Base-by-base conservation (phyloP, 2,329 filamentous ascomycete genomes). In the Pseudocercospora fijiensis region DNA sequence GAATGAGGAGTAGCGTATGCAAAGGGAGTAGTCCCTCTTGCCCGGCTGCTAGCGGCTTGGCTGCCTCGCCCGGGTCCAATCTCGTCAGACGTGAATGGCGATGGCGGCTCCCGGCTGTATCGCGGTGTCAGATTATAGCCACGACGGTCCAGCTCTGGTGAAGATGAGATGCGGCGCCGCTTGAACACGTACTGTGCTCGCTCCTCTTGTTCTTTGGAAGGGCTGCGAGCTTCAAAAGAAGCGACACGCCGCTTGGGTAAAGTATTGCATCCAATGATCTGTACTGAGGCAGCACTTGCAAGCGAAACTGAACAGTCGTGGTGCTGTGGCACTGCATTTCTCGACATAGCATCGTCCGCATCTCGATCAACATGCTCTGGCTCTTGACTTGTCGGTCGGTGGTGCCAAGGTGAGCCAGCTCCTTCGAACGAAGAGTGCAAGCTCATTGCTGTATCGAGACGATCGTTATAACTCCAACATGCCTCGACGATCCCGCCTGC, bases 1-100 rank as follows among this genome's bases (percentile, higher is more conserved):
- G 89, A 92, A 72, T 88, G 83, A 0, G 90, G 90, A 0, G 90
- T 93, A 2, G 89, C 88, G 71, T 92, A 92, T n/a, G 86, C 87
- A 67, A 87, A 87, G 1, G 82, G 82, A 0, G 88, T 89, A 0
- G 84, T 86, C 30, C 70, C 74, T 51, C 73, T 62, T 72, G 70
- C 74, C 69, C 58, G 75, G 75, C 51, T 80, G 77, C 60, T 74
- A 78, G 70, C 77, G 84, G 55, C 77, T 60, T 72, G 69, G 28
- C 67, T 67, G 45, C 65, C 62, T 11, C 67, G 62, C 13, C 41
- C 47, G 5, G 75, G 66, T 8, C 69, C 66, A 24, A 64, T 59
- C 43, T 67, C 67, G 45, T 76, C 73, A 1, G 77, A 77, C 26
- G 72, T 76, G 69, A 77, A 77, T 6, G 79, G 79, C 8, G 77